These are phyloP conservation scores for Pseudonitzschia delicatissima DNA, from an alignment of 108 stramenopile genomes.

Conservation along the genomic window DNA sequence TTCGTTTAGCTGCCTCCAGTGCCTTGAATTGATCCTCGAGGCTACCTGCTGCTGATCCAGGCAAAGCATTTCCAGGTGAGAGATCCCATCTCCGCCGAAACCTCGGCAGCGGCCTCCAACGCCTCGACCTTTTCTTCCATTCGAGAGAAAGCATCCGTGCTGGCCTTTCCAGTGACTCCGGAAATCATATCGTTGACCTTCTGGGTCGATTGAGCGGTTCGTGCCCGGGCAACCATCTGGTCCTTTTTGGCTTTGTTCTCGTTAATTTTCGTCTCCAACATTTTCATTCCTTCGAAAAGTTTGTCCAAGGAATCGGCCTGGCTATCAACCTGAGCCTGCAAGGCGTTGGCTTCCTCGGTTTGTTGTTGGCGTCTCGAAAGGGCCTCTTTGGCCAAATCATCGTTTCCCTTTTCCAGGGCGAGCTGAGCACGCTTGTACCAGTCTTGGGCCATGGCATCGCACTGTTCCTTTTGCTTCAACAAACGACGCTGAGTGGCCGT, in stretches of 20 bases:
- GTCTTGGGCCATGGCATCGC: conserved; percentile 77
- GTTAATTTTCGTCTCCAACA: conserved; percentile 88
- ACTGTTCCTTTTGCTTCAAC: conserved; percentile 87
- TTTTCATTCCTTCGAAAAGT: conserved; percentile 92
- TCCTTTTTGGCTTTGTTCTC: conserved; percentile 95
- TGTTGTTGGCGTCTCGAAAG: conserved; percentile 86
- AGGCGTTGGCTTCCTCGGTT: conserved; percentile 56
- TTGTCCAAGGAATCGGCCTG: conserved; percentile 82
- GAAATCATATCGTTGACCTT: conserved; percentile 97
- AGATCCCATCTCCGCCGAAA: conserved; percentile 88
- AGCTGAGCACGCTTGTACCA: conserved; percentile 97
- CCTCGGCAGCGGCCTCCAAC: conserved; percentile 91
- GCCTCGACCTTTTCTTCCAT: conserved; percentile 98
- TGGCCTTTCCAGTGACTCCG: conserved; percentile 81
- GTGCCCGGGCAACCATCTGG: conserved; percentile 92
- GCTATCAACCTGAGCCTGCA: conserved; percentile 76
- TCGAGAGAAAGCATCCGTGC: conserved; percentile 92
- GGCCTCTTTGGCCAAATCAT: conserved; percentile 92
- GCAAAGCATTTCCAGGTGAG: conserved; percentile 50
- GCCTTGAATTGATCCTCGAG: conserved; percentile 87
- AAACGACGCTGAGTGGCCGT: conserved; percentile 93
- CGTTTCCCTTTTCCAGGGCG: conserved; percentile 89
- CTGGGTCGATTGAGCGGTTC: conserved; percentile 91
- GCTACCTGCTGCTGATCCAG: conserved; percentile 61
- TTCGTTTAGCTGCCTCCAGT: conserved; percentile 69